phyloP scores from a whole-genome alignment of 2,329 filamentous ascomycete species.

The Leptographium wingfieldii region DNA sequence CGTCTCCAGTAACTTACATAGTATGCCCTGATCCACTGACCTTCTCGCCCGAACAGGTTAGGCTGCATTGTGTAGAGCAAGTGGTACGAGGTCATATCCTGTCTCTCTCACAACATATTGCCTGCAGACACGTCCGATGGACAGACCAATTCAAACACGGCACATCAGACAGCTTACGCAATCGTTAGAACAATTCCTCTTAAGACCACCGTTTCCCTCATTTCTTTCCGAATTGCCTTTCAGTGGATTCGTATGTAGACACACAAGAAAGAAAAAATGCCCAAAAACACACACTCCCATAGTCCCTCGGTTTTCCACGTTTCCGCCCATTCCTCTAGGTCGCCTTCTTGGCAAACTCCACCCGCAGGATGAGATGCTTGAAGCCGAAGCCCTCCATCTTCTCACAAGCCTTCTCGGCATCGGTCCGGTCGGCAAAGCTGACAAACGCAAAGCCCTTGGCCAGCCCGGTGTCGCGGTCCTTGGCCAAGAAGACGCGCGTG shows the following conservation, averaged over 20 bases:
- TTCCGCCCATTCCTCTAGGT: not conserved
- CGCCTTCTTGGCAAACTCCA: constrained; percentile 73
- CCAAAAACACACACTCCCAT: not conserved
- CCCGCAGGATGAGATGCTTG: constrained; percentile 74
- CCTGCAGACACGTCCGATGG: no score
- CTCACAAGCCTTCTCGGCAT: constrained; percentile 84
- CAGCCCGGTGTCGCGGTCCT: constrained; percentile 89
- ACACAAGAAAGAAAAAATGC: not conserved
- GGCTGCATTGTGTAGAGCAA: no score
- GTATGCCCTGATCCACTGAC: no score
- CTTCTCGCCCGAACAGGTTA: no score
- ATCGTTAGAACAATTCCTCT: not conserved
- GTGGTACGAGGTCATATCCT: no score
- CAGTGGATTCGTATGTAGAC: not conserved
- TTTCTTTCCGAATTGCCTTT: not conserved
- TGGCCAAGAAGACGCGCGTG: constrained; percentile 93
- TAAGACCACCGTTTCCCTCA: not conserved
- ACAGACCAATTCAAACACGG: not conserved
- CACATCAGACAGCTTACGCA: not conserved
- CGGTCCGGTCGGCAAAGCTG: constrained; percentile 80
- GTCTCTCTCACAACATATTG: no score
- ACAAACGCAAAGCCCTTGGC: constrained; percentile 99
- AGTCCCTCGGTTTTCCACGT: not conserved
- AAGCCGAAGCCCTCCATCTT: constrained; percentile 97
- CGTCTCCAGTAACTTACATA: no score